Evolutionary conservation across 208 protist genomes (phyloP).

Genomic region (Acanthamoeba triangularis): DNA sequence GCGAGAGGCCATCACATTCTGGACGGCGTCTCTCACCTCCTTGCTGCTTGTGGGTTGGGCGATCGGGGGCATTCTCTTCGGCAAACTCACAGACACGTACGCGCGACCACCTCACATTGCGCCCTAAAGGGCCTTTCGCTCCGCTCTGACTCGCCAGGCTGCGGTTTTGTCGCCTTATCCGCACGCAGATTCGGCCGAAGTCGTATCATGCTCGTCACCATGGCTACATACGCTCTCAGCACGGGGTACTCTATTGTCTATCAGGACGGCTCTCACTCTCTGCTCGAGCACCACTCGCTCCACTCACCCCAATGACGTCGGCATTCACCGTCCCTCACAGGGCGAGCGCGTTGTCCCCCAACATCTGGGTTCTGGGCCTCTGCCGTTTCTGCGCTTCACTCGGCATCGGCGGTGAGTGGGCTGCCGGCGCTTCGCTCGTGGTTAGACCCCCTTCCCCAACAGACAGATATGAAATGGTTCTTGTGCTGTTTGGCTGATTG

Average conservation of each 20-base stretch:
- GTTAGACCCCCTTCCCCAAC: neutral
- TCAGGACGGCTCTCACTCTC: neutral
- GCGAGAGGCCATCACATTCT: constrained; percentile 64
- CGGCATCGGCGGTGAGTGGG: constrained; percentile 63
- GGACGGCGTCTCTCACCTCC: constrained; percentile 55
- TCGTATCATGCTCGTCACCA: constrained; percentile 57
- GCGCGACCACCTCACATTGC: neutral
- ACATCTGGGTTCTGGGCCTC: constrained; percentile 58
- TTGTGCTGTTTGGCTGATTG: no score
- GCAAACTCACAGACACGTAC: constrained; percentile 70
- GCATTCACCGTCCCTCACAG: neutral
- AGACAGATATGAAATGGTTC: neutral
- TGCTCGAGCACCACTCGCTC: neutral
- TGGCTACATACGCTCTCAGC: constrained; percentile 22
- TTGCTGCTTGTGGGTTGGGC: constrained; percentile 58
- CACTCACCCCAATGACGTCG: neutral
- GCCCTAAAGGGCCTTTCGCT: neutral
- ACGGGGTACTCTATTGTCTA: constrained; percentile 10
- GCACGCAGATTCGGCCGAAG: constrained; percentile 41
- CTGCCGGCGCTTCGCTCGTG: constrained; percentile 52
- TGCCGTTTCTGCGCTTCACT: constrained; percentile 55
- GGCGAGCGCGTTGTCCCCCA: constrained; percentile 1
- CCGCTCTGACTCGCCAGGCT: neutral
- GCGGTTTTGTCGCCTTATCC: neutral
- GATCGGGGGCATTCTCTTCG: constrained; percentile 69